These are phyloP conservation scores for Podila epicladia DNA, from an alignment of 192 early-diverging fungal genomes.

Conservation along the genomic window DNA sequence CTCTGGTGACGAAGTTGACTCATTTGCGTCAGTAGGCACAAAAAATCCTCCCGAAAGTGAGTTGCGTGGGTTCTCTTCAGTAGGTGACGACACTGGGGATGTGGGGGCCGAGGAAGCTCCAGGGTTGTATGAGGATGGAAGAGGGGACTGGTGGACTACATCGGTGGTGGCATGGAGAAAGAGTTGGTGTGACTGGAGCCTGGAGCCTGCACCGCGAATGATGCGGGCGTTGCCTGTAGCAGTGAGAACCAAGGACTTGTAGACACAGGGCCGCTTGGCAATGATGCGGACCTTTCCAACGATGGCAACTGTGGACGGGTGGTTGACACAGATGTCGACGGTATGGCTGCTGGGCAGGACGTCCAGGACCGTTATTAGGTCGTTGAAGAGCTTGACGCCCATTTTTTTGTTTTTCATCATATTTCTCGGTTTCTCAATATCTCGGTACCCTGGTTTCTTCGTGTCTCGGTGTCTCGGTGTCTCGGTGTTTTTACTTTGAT, in stretches of 20 bases:
- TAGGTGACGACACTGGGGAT: background rate
- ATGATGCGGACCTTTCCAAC: conserved; percentile 36
- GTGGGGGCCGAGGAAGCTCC: background rate
- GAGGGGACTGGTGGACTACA: conserved; percentile 4
- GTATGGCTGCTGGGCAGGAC: conserved; percentile 19
- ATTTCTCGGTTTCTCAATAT: too few relatives aligned
- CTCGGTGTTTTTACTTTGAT: too few relatives aligned
- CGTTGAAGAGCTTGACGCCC: conserved; percentile 33
- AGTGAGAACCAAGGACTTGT: conserved; percentile 23
- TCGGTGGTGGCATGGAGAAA: conserved; percentile 21
- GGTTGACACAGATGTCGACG: conserved; percentile 25
- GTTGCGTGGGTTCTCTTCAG: too few relatives aligned
- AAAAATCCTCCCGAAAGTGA: too few relatives aligned
- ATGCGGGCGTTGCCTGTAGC: conserved; percentile 24
- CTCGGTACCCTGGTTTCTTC: too few relatives aligned
- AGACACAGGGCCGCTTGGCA: conserved; percentile 22
- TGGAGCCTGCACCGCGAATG: conserved; percentile 8
- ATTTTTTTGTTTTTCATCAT: background rate
- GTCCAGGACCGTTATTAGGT: conserved; percentile 30
- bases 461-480: too few relatives aligned
- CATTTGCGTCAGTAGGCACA: background rate
- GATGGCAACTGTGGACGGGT: conserved; percentile 20
- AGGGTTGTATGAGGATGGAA: background rate
- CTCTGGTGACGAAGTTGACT: background rate
- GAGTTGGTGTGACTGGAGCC: conserved; percentile 14